Conservation (phyloP, 2,329 filamentous ascomycete genomes). For the Paraphaeosphaeria minitans region DNA sequence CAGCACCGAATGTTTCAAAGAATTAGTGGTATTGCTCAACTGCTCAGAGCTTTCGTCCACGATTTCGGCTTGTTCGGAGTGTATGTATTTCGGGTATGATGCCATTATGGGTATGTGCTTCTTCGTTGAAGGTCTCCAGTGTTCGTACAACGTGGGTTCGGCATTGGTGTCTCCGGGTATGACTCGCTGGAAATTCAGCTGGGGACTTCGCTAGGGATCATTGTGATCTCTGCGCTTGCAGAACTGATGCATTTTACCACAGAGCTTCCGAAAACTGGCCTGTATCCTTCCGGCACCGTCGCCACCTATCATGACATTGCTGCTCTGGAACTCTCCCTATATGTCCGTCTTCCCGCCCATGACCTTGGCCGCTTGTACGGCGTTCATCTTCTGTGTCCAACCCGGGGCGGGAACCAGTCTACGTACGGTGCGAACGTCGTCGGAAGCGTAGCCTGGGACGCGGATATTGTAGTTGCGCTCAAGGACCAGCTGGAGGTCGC, state of each 20-base stretch:
- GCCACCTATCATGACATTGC: background rate
- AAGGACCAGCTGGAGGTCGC: slow-evolving; percentile 61
- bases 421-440: slow-evolving; percentile 91
- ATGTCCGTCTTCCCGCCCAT: slow-evolving; percentile 55
- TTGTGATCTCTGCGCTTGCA: background rate
- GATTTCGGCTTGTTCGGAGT: background rate
- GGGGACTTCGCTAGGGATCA: background rate
- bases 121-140: background rate
- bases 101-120: background rate
- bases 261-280: background rate
- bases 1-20: background rate
- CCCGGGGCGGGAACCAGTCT: slow-evolving; percentile 86
- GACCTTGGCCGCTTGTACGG: slow-evolving; percentile 89
- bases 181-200: background rate
- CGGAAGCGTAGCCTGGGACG: slow-evolving; percentile 91
- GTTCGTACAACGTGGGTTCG: background rate
- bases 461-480: slow-evolving; percentile 74
- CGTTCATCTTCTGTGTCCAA: slow-evolving; percentile 97
- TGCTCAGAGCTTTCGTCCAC: background rate
- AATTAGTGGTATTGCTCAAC: background rate
- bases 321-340: slow-evolving; percentile 16
- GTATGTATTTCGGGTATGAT: background rate
- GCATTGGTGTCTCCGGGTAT: background rate
- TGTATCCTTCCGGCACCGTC: background rate
- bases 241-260: background rate